phyloP scores from a whole-genome alignment of 2,329 filamentous ascomycete genomes.

The Pestalotiopsis sp. region DNA sequence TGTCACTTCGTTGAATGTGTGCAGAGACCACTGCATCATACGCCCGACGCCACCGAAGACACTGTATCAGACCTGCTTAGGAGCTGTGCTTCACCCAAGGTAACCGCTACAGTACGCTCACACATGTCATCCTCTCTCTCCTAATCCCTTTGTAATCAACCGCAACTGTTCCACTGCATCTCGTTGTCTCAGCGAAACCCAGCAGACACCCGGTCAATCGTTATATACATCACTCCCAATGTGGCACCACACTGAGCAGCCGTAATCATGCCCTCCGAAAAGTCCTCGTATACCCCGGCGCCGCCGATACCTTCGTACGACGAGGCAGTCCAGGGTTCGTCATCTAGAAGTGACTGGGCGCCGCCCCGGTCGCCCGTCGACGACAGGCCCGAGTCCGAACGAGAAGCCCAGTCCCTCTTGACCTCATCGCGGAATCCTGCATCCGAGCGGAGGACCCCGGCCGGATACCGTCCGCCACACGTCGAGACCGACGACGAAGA shows the following conservation, averaged over 20 bases:
- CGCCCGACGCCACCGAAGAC: background rate
- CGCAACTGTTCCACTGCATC: background rate
- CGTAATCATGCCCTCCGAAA: slow-evolving; percentile 44
- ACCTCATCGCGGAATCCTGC: slow-evolving; percentile 45
- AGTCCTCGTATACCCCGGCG: slow-evolving; percentile 58
- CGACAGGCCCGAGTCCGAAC: slow-evolving; percentile 66
- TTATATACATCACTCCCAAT: slow-evolving; percentile 4
- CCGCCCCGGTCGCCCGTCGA: slow-evolving; percentile 59
- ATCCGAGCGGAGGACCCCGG: slow-evolving; percentile 41
- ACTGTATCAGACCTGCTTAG: too few species aligned
- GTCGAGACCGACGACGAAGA: slow-evolving; percentile 61
- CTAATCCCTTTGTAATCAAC: background rate
- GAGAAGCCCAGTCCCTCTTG: slow-evolving; percentile 77
- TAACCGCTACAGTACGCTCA: background rate
- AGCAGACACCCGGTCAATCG: background rate
- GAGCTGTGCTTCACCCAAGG: too few species aligned
- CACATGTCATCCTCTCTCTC: background rate
- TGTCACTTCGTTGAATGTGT: background rate
- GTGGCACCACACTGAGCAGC: background rate
- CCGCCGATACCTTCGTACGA: slow-evolving; percentile 84
- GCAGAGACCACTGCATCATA: background rate
- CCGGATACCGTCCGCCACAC: slow-evolving; percentile 75
- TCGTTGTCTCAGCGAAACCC: background rate
- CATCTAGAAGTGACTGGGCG: slow-evolving; percentile 51
- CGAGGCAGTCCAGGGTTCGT: slow-evolving; percentile 68